phyloP scores from a whole-genome alignment of 768 basidiomycete species.

The Pleurotus djamor region DNA sequence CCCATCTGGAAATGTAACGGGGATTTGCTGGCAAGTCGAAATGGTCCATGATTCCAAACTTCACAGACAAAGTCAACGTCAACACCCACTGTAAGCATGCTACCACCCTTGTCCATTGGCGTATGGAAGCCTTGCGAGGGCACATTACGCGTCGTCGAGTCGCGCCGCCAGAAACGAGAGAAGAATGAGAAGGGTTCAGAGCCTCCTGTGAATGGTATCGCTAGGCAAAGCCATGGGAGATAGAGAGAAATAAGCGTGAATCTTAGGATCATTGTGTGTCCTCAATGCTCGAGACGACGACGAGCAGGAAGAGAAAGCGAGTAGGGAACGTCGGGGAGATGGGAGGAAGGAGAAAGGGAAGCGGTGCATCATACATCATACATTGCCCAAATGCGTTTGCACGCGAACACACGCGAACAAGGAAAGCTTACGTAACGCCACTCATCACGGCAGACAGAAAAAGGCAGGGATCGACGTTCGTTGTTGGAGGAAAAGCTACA shows the following conservation, averaged over 20 bases:
- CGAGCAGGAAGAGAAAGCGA: background rate
- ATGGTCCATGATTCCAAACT: background rate
- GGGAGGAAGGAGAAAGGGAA: background rate
- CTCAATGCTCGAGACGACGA: conserved; percentile 7
- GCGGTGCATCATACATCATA: background rate
- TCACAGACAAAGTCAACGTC: background rate
- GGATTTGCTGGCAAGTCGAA: conserved; percentile 38
- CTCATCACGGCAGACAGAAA: no score
- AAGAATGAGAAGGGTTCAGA: background rate
- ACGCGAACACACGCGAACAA: no score
- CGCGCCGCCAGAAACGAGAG: conserved; percentile 12
- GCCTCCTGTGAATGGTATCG: conserved; percentile 1
- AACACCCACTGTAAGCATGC: conserved; percentile 65
- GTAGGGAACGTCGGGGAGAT: background rate
- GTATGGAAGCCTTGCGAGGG: conserved; percentile 60
- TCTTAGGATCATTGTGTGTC: conserved; percentile 3
- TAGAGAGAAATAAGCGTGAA: conserved; percentile 17
- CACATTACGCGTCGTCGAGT: conserved; percentile 26
- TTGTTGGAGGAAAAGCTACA: no score
- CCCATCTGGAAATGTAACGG: conserved; percentile 61
- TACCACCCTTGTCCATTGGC: conserved; percentile 57
- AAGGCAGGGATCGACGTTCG: no score
- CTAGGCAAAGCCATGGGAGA: conserved; percentile 15
- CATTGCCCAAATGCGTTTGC: no score
- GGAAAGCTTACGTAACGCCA: no score